phyloP scores from a whole-genome alignment of 306 rosid genomes.

The Lotus japonicus region DNA sequence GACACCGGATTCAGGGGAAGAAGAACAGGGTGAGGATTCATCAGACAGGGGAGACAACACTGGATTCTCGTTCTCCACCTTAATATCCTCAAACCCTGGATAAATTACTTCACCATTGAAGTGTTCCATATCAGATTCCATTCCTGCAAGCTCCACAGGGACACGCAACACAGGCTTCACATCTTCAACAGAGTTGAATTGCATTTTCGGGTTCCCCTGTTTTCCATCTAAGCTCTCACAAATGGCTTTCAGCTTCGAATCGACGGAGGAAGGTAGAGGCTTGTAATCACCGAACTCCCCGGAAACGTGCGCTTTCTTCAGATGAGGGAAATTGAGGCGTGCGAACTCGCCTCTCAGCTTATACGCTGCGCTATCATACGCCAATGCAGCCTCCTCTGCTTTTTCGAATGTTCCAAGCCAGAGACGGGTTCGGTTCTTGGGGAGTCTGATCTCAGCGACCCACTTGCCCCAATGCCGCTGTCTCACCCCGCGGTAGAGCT shows the following conservation, averaged over 20 bases:
- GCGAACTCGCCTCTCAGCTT: slow-evolving; percentile 86
- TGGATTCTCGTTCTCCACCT: slow-evolving; percentile 35
- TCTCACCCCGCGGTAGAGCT: slow-evolving; percentile 84
- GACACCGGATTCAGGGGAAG: slow-evolving; percentile 61
- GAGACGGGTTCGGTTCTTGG: slow-evolving; percentile 81
- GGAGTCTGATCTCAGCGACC: slow-evolving; percentile 97
- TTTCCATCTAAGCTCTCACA: slow-evolving; percentile 52
- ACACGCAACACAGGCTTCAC: slow-evolving; percentile 14
- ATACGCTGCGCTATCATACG: slow-evolving; percentile 79
- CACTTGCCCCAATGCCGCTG: slow-evolving; percentile 97
- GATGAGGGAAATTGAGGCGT: slow-evolving; percentile 76
- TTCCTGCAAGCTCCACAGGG: background rate
- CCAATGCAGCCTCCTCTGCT: slow-evolving; percentile 86
- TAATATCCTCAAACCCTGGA: slow-evolving; percentile 19
- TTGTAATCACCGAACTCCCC: slow-evolving; percentile 52
- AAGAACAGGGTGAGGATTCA: slow-evolving; percentile 41
- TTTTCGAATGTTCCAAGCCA: slow-evolving; percentile 97
- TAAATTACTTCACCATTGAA: slow-evolving; percentile 14
- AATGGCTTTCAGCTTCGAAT: slow-evolving; percentile 75
- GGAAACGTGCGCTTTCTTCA: slow-evolving; percentile 34
- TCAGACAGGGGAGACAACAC: slow-evolving; percentile 32
- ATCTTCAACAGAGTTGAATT: slow-evolving; percentile 24
- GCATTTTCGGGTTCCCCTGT: slow-evolving; percentile 35
- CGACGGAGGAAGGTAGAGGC: slow-evolving; percentile 75
- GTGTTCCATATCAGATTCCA: background rate